Percentiles rank a stretch among this genome's conserved stretches.
phyloP scores from a whole-genome alignment of 352 stramenopile species.

The Phytophthora pini region DNA sequence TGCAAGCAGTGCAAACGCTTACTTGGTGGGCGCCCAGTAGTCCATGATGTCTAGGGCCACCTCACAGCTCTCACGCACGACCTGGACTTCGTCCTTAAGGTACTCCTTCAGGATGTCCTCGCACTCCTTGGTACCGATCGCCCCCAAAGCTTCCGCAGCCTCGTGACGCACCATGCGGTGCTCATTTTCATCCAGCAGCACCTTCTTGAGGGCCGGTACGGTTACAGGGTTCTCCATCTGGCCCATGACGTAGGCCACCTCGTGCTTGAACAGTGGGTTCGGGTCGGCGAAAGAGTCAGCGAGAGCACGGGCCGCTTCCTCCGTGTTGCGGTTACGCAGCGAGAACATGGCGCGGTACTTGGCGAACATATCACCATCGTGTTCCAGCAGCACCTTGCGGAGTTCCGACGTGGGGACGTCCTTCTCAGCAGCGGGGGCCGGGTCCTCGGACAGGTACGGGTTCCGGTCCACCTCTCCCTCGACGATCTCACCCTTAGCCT shows the following conservation, averaged over 20 bases:
- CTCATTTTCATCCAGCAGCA: constrained; percentile 90
- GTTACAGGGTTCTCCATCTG: constrained; percentile 92
- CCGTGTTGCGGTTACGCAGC: constrained; percentile 95
- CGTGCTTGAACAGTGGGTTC: constrained; percentile 90
- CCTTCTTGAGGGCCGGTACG: constrained; percentile 88
- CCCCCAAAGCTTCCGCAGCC: constrained; percentile 96
- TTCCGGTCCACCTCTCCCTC: constrained; percentile 82
- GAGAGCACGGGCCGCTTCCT: constrained; percentile 85
- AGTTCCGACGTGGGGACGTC: constrained; percentile 80
- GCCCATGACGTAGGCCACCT: constrained; percentile 95
- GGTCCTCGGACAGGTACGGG: constrained; percentile 96
- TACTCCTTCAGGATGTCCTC: constrained; percentile 89
- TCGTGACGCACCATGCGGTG: constrained; percentile 99
- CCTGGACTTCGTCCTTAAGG: constrained; percentile 75
- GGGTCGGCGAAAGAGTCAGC: constrained; percentile 75
- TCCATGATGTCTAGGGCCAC: constrained; percentile 97
- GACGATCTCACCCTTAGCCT: constrained; percentile 53
- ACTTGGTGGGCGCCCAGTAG: constrained; percentile 91
- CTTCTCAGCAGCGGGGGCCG: constrained; percentile 89
- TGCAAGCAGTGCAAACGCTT: constrained; percentile 11
- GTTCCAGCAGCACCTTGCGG: constrained; percentile 89
- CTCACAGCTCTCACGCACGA: constrained; percentile 96
- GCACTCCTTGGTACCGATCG: constrained; percentile 94
- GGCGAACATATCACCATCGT: constrained; percentile 88
- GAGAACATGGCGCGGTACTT: constrained; percentile 99